Conservation (phyloP, 805 yeast species). For the Kluyveromyces wickerhamii region DNA sequence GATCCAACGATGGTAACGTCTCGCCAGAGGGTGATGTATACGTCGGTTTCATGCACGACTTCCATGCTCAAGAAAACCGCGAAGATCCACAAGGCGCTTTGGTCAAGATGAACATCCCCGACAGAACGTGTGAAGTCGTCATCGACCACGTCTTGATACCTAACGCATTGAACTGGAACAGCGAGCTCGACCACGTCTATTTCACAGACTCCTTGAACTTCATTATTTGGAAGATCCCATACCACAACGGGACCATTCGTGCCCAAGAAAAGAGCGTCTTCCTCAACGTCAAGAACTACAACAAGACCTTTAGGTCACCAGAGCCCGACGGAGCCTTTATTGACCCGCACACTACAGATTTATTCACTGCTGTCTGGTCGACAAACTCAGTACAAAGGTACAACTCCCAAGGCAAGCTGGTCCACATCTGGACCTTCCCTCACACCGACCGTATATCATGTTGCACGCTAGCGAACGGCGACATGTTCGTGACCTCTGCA, state of each 20-base stretch:
- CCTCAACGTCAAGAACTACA: constrained; percentile 30
- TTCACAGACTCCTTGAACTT: constrained; percentile 46
- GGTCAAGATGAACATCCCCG: constrained; percentile 34
- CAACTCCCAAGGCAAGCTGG: constrained; percentile 40
- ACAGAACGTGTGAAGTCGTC: constrained; percentile 24
- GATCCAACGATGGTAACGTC: constrained; percentile 80
- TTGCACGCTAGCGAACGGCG: constrained; percentile 60
- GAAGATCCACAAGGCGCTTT: constrained; percentile 44
- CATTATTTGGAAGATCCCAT: constrained; percentile 36
- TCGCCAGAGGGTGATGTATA: constrained; percentile 66
- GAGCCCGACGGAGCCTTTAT: constrained; percentile 81
- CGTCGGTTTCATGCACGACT: constrained; percentile 74
- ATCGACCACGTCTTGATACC: constrained; percentile 45
- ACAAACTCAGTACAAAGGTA: constrained; percentile 49
- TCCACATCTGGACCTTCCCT: constrained; percentile 50
- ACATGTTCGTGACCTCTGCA: constrained; percentile 63
- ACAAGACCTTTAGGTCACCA: constrained; percentile 28
- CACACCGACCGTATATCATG: constrained; percentile 56
- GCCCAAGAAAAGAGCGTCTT: constrained; percentile 26
- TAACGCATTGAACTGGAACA: constrained; percentile 62
- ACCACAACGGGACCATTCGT: constrained; percentile 1
- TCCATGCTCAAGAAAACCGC: constrained; percentile 28
- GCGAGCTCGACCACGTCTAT: constrained; percentile 34
- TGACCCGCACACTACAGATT: constrained; percentile 39
- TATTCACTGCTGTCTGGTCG: constrained; percentile 65